Evolutionary conservation across 192 early-diverging fungal genomes (phyloP).

Genomic region (Entrophospora sp.): DNA sequence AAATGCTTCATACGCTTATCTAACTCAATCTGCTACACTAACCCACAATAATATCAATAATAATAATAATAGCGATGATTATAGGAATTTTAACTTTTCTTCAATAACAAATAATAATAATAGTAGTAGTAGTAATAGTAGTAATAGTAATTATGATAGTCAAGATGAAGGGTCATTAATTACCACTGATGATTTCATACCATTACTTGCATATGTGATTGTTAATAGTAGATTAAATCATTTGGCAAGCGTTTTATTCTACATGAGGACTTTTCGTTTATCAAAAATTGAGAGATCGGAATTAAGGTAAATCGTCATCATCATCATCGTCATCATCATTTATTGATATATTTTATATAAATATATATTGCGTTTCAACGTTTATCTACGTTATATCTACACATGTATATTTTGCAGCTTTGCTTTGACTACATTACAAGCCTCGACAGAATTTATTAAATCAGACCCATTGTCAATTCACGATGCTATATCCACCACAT

Average conservation of each 20-base stretch:
- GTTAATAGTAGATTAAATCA: conserved; percentile 33
- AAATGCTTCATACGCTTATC: conserved; percentile 31
- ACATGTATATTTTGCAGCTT: conserved; percentile 27
- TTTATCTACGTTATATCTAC: too few species aligned
- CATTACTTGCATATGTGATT: conserved; percentile 41
- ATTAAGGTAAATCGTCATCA: too few species aligned
- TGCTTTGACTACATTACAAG: conserved; percentile 40
- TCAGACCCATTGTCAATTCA: conserved; percentile 37
- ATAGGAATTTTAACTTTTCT: too few species aligned
- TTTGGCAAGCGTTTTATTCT: conserved; percentile 40
- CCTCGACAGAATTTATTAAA: conserved; percentile 41
- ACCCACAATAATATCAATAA: too few species aligned
- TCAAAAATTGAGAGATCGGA: conserved; percentile 36
- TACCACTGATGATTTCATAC: conserved; percentile 49
- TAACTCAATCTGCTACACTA: conserved; percentile 25
- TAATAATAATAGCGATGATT: too few species aligned
- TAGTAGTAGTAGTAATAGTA: too few species aligned
- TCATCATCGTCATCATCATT: too few species aligned
- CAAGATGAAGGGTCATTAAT: conserved; percentile 25
- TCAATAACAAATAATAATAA: too few species aligned
- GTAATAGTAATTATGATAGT: conserved; percentile 23
- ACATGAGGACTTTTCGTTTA: conserved; percentile 41
- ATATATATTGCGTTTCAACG: too few species aligned
- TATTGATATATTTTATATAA: too few species aligned
- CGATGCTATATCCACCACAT: conserved; percentile 9